Base-by-base conservation (phyloP, 441 rosid species). In the Biscutella laevigata region DNA sequence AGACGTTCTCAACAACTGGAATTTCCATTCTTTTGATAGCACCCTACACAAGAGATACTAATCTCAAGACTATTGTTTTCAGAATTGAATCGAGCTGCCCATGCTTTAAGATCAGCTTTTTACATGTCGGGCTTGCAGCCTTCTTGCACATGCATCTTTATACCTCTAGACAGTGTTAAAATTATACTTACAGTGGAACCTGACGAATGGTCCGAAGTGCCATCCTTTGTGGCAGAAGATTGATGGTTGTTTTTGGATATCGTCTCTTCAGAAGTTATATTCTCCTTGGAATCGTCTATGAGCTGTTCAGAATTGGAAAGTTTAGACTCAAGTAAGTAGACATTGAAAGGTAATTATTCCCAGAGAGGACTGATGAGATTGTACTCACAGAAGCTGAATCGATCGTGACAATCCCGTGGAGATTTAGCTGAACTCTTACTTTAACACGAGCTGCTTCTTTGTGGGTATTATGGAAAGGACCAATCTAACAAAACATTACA, bases 321-420 rank as follows among this genome's bases (percentile, higher is more conserved):
- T 48, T 55, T 62, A 49, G 59, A 9, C 38, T 45, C 4, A 45
- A 50, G 44, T 37, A 32, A 8, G 61, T 19, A 49, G 47, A 10
- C 34, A 64, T 11, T 22, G 6, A 17, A 49, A 34, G 16, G 10
- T 40, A 28, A 61, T 20, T 14, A 40, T 17, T 52, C 52, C 51
- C 34, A 34, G 27, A 56, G 11, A 64, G 7, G 19, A 38, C 20
- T 12, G 44, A 41, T 55, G 7, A 44, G 16, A 35, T 34, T 46
- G 11, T 53, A 63, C 84, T 78, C 45, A 83, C 90, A 20, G 49
- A 64, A 52, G 84, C 87, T 14, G 87, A 80, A 61, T 70, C 83
- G 21, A 83, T 68, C 9, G 67, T 53, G 43, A 78, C 75, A 41
- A 83, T 39, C 39, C 87, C 87, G 47, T 83, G 80, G 47, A 83